Evolutionary conservation across 2,329 filamentous ascomycete species (phyloP).

Genomic region (Xylariaceae sp.): DNA sequence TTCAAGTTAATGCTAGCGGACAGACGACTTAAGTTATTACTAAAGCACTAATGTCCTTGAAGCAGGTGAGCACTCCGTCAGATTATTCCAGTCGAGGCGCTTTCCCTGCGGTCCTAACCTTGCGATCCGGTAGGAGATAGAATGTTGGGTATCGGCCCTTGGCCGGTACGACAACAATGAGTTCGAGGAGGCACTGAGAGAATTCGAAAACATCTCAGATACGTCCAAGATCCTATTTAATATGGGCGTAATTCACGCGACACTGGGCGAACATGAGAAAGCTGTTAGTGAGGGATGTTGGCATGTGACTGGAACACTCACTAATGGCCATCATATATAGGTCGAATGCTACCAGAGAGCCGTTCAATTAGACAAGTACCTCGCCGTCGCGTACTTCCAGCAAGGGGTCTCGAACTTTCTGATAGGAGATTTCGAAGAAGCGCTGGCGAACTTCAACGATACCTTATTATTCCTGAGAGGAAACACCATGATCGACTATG

Average conservation of each 20-base stretch:
- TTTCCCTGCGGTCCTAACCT: conserved; percentile 5
- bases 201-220: conserved; percentile 83
- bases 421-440: conserved; percentile 94
- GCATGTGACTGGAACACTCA: not conserved
- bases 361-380: conserved; percentile 84
- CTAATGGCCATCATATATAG: conserved; percentile 41
- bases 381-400: conserved; percentile 97
- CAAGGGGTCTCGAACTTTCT: conserved; percentile 98
- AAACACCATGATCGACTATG: conserved; percentile 97
- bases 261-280: conserved; percentile 89
- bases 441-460: conserved; percentile 97
- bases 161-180: conserved; percentile 94
- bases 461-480: conserved; percentile 89
- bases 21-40: conserved; percentile 15
- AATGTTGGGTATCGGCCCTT: conserved; percentile 93
- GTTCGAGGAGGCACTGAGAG: conserved; percentile 79
- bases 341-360: conserved; percentile 93
- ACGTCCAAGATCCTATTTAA: conserved; percentile 99
- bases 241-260: conserved; percentile 95
- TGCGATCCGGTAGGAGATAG: conserved; percentile 69
- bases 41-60: conserved; percentile 31
- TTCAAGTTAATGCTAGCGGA: conserved; percentile 26
- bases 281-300: conserved; percentile 58
- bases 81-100: not conserved
- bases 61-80: conserved; percentile 26